Evolutionary conservation across 2,329 filamentous ascomycete genomes (phyloP), one percentile per base, ranked within the genome.

Genomic region (Colletotrichum nymphaeae): DNA sequence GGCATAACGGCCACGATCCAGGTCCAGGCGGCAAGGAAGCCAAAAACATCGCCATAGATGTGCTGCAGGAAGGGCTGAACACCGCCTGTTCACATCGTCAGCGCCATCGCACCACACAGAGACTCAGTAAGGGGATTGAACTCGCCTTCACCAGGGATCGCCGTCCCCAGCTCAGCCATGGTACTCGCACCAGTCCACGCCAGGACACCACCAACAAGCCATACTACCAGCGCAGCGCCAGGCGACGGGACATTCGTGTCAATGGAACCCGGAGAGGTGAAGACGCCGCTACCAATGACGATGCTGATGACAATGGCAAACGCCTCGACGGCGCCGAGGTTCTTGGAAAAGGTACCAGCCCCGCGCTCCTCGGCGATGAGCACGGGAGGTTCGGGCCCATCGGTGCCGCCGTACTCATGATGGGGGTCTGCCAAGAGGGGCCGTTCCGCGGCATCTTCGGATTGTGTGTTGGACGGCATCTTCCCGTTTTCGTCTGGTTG

Each of bases 1-100:
- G 91, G 91, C 86, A 92, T 92, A 28, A 92, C 87, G 24, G 88
- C 89, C 6, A 92, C 86, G 67, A 92, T 87, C 88, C 90, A 92
- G 0, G 90, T 90, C 90, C 90, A 93, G 0, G 90, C 89, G 6
- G 89, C 89, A 5, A 92, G 79, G 76, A 92, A 92, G n/a, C 90
- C 90, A 62, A 87, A 86, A 2, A 89, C 81, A 63, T 92, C 89
- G 35, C 90, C 90, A 74, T 87, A 92, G 42, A 92, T 88, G 78
- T 90, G 87, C 75, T 87, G 85, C 7, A 93, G 84, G 75, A 91
- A 92, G 16, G 90, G 89, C 76, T 92, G 90, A 59, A 92, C 87
- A 19, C 91, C 91, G 5, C 90, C 89, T 70, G 4, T 30, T 4
- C 1, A 24, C 4, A 7, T 26, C 6, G 26, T 70, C 42, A 70